Evolutionary conservation across 208 protist species (phyloP).

Genomic region (Leishmania amazonensis): DNA sequence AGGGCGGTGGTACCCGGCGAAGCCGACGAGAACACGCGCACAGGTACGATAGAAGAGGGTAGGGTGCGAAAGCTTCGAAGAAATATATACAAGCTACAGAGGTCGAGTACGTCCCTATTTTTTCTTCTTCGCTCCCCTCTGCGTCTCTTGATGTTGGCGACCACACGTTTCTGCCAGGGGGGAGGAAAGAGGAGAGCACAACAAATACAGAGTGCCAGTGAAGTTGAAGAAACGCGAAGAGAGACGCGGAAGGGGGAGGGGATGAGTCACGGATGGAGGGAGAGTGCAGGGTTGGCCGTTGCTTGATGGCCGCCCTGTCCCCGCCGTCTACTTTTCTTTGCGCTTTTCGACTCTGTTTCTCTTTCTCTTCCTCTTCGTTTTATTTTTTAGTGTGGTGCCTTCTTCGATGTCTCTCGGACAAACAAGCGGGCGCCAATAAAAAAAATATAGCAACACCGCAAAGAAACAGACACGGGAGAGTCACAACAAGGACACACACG

Average conservation of each 20-base stretch:
- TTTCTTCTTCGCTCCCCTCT: not conserved
- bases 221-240: not conserved
- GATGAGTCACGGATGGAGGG: not conserved
- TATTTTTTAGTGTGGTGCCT: not conserved
- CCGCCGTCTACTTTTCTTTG: not conserved
- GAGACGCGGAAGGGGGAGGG: not conserved
- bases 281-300: not conserved
- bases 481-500: not conserved
- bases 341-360: not conserved
- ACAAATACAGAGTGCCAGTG: not conserved
- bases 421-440: not conserved
- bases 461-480: not conserved
- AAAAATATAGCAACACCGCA: not conserved
- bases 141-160: not conserved
- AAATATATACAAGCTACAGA: not conserved
- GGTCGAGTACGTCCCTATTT: not conserved
- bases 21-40: not conserved
- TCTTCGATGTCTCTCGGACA: not conserved
- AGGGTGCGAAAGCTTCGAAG: not conserved
- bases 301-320: not conserved
- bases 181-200: not conserved
- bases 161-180: not conserved
- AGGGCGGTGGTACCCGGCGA: not conserved
- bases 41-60: not conserved
- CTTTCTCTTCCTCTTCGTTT: not conserved